Conservation (phyloP, 2,329 filamentous ascomycete species). For the Alternaria ventricosa region DNA sequence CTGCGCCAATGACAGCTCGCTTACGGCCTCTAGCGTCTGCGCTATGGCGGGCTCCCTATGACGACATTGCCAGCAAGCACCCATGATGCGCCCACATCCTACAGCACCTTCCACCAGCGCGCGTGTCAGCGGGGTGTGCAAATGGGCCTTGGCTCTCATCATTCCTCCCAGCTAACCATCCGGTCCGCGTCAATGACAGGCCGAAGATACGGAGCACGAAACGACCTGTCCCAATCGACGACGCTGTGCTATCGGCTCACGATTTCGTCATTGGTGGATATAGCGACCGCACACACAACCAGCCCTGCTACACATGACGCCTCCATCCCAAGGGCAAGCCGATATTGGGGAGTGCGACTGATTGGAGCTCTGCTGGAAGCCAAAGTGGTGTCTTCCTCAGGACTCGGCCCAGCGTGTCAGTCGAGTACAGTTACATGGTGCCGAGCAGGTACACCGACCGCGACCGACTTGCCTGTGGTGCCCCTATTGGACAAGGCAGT, state of each 20-base stretch:
- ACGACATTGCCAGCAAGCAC: constrained; percentile 20
- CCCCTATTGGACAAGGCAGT: constrained; percentile 24
- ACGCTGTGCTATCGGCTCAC: not conserved
- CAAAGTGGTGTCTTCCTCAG: not conserved
- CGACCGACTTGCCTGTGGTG: constrained; percentile 9
- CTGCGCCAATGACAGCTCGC: constrained; percentile 21
- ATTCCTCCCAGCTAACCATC: constrained; percentile 21
- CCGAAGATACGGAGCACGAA: constrained; percentile 13
- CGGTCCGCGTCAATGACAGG: constrained; percentile 20
- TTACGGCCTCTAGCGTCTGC: constrained; percentile 6
- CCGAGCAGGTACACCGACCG: constrained; percentile 35
- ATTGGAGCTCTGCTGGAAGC: not conserved
- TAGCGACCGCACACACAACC: constrained; percentile 16
- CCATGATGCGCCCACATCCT: constrained; percentile 22
- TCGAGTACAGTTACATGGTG: constrained; percentile 21
- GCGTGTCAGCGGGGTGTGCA: constrained; percentile 27
- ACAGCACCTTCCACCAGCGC: constrained; percentile 8
- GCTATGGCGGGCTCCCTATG: constrained; percentile 6
- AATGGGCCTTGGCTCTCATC: constrained; percentile 36
- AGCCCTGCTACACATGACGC: constrained; percentile 16
- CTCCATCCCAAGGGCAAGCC: not conserved
- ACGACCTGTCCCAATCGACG: not conserved
- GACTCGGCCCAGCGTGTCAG: not conserved
- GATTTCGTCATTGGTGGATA: constrained; percentile 25
- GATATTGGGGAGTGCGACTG: not conserved